phyloP scores from a whole-genome alignment of 345 rosid species.

The Citrus sinensis region DVS_A1.0 CM039163.1:4020001-4020500 shows the following conservation, averaged over 20 bases:
- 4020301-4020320: background rate
- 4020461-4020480: background rate
- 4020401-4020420: background rate
- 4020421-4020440: background rate
- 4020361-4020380: background rate
- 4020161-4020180: background rate
- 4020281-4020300: background rate
- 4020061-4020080: background rate
- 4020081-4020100: background rate
- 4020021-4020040: background rate
- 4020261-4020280: background rate
- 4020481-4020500: background rate
- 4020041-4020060: background rate
- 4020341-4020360: constrained; percentile 16
- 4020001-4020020: background rate
- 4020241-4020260: background rate
- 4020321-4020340: background rate
- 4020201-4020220: background rate
- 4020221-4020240: background rate
- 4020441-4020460: background rate
- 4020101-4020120: background rate
- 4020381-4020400: background rate
- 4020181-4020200: background rate
- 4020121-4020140: background rate
- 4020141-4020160: background rate